Percentiles rank a stretch among this genome's conserved stretches.
phyloP scores from a whole-genome alignment of 768 basidiomycete species.

The Dentipellis fragilis region DNA sequence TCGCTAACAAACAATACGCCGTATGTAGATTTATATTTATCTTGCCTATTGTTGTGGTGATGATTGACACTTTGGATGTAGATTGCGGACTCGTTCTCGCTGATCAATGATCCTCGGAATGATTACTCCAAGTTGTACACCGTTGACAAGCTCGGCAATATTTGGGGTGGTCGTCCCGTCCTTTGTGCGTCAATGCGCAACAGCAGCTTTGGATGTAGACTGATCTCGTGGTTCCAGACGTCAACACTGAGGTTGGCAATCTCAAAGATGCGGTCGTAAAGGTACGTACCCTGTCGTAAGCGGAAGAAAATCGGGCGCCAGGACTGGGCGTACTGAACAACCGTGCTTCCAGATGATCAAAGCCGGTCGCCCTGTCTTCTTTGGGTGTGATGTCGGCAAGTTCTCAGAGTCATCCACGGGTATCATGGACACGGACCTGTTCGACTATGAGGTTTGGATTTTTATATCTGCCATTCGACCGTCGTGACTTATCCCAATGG shows the following conservation, averaged over 20 bases:
- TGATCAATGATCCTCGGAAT: slow-evolving; percentile 94
- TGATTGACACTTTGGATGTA: slow-evolving; percentile 24
- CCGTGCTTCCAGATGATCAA: slow-evolving; percentile 37
- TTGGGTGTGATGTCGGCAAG: slow-evolving; percentile 93
- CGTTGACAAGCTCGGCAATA: slow-evolving; percentile 86
- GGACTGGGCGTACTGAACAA: background rate
- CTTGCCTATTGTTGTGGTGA: background rate
- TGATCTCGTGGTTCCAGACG: slow-evolving; percentile 38
- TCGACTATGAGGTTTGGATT: slow-evolving; percentile 58
- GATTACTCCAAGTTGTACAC: slow-evolving; percentile 76
- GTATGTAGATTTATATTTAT: slow-evolving; percentile 1
- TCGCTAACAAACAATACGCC: slow-evolving; percentile 22
- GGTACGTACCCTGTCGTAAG: slow-evolving; percentile 21
- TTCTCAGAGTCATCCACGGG: slow-evolving; percentile 60
- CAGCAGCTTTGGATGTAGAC: background rate
- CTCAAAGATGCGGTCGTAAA: slow-evolving; percentile 79
- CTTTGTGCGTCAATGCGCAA: slow-evolving; percentile 46
- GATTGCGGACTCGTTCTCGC: slow-evolving; percentile 65
- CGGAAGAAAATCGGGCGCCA: no score
- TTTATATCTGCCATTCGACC: background rate
- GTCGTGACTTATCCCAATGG: background rate
- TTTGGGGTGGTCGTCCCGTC: slow-evolving; percentile 81
- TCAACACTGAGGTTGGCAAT: slow-evolving; percentile 76
- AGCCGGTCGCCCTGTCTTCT: slow-evolving; percentile 85
- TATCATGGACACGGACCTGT: slow-evolving; percentile 80